These are phyloP conservation scores for Flueggea neowawraea DNA, from an alignment of 441 rosid genomes.

Conservation along the genomic window DNA sequence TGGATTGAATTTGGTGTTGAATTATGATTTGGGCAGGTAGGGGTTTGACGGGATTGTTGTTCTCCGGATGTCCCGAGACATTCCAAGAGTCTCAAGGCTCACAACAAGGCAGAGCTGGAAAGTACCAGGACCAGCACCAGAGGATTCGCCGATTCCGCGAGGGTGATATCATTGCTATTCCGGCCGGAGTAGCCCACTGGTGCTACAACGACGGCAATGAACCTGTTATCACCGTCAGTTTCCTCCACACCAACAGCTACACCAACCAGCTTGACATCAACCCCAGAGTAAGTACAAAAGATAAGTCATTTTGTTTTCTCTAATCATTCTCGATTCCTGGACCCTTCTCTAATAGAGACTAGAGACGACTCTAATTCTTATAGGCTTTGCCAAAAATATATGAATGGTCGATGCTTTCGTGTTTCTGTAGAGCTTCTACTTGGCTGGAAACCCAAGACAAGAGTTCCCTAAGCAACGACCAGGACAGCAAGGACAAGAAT, in stretches of 20 bases:
- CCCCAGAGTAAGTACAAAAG: conserved; percentile 48
- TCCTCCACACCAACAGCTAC: conserved; percentile 46
- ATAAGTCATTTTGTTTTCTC: not conserved
- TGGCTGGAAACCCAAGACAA: conserved; percentile 55
- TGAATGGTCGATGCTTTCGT: not conserved
- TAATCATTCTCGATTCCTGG: not conserved
- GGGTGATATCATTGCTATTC: conserved; percentile 60
- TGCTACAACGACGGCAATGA: conserved; percentile 60
- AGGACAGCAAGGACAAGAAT: not conserved
- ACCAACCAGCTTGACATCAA: conserved; percentile 68
- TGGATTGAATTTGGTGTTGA: not conserved
- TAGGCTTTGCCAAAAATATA: not conserved
- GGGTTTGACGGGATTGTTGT: conserved; percentile 40
- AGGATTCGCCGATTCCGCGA: conserved; percentile 46
- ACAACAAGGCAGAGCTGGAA: conserved; percentile 21
- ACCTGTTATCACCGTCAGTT: conserved; percentile 40
- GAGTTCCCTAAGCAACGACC: conserved; percentile 21
- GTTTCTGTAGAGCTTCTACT: conserved; percentile 44
- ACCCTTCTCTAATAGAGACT: not conserved
- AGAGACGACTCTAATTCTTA: not conserved
- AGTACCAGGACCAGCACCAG: conserved; percentile 69
- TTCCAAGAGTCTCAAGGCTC: conserved; percentile 56
- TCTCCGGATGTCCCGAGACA: conserved; percentile 79
- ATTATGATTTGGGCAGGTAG: conserved; percentile 29
- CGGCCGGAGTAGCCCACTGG: conserved; percentile 73